Evolutionary conservation across 2,329 filamentous ascomycete genomes (phyloP).

Genomic region (Geosmithia flava): DNA sequence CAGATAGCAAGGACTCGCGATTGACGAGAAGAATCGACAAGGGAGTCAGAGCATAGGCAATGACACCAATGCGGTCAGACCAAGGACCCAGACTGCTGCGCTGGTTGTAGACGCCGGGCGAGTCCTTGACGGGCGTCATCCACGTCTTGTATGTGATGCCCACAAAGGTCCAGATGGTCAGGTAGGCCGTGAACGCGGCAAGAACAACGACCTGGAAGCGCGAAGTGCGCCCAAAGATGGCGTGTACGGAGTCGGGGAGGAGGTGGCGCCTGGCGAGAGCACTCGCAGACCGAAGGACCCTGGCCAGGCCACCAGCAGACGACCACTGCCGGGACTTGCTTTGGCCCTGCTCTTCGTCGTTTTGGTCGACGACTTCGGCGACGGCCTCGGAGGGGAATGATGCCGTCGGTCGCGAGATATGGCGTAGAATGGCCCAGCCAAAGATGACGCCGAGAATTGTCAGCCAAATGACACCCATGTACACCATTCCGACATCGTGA

Average conservation of each 20-base stretch:
- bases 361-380: background rate
- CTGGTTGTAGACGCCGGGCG: slow-evolving; percentile 45
- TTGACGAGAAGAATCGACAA: slow-evolving; percentile 55
- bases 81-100: slow-evolving; percentile 55
- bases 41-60: slow-evolving; percentile 65
- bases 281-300: slow-evolving; percentile 21
- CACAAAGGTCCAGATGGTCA: slow-evolving; percentile 56
- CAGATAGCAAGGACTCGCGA: slow-evolving; percentile 56
- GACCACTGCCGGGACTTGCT: background rate
- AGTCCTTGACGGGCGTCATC: slow-evolving; percentile 53
- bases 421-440: slow-evolving; percentile 21
- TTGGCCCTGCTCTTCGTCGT: background rate
- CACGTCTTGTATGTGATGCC: slow-evolving; percentile 58
- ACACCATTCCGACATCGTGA: slow-evolving; percentile 37
- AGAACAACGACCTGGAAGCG: slow-evolving; percentile 55
- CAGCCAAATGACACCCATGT: slow-evolving; percentile 36
- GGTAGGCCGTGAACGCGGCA: slow-evolving; percentile 43
- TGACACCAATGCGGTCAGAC: slow-evolving; percentile 54
- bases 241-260: slow-evolving; percentile 44
- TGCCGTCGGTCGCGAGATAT: slow-evolving; percentile 11
- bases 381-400: slow-evolving; percentile 9
- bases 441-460: slow-evolving; percentile 29
- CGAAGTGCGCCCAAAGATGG: slow-evolving; percentile 55
- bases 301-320: slow-evolving; percentile 8
- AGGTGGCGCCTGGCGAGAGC: slow-evolving; percentile 36